These are phyloP conservation scores for Flaveria bidentis DNA, from an alignment of 129 eudicot species.

Conservation along the genomic window DNA sequence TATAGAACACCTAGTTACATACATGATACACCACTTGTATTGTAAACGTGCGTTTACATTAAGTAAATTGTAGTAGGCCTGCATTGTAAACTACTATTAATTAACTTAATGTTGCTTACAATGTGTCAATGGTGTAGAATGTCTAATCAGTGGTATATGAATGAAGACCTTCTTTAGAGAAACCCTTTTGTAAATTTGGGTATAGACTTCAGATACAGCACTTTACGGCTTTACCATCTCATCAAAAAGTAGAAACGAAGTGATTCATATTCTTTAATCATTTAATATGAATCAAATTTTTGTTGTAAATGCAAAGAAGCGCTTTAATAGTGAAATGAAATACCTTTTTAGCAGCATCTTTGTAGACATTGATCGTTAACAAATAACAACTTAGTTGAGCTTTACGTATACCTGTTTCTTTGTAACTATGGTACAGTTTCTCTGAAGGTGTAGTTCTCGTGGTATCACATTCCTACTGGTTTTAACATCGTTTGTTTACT, in stretches of 20 bases:
- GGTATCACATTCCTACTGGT: neutral
- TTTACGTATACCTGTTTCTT: neutral
- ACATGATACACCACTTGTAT: no score
- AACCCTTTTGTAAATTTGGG: neutral
- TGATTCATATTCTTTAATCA: neutral
- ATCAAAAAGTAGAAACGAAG: neutral
- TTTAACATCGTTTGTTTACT: constrained; percentile 7
- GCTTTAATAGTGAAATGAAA: neutral
- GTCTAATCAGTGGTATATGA: no score
- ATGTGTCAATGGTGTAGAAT: no score
- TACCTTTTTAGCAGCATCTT: neutral
- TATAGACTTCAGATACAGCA: neutral
- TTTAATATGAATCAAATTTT: neutral
- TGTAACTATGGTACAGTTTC: neutral
- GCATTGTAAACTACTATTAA: no score
- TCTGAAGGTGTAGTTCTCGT: constrained; percentile 1
- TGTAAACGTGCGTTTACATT: no score
- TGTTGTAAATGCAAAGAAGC: neutral
- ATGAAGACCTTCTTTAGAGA: neutral
- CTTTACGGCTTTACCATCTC: neutral
- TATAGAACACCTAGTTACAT: no score
- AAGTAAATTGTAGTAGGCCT: no score
- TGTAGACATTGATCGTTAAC: no score
- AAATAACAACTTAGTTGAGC: neutral
- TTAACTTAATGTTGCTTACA: no score